phyloP scores from a whole-genome alignment of 176 grass and related monocot genomes.

The Dendrocalamus sinicus region DNA sequence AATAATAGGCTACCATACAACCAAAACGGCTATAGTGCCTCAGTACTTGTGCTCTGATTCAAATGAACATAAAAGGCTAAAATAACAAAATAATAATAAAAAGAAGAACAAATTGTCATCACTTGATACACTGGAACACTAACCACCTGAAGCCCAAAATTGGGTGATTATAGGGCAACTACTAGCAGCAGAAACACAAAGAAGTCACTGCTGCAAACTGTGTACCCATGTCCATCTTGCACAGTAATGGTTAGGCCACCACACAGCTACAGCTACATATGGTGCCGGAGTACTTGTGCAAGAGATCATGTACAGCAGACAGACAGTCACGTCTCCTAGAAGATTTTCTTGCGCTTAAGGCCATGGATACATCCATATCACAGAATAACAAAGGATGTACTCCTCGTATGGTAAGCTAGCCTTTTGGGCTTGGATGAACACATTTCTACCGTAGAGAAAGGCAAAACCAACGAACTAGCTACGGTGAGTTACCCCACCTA shows the following conservation, averaged over 20 bases:
- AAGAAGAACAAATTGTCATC: background rate
- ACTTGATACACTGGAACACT: background rate
- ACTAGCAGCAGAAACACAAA: conserved; percentile 49
- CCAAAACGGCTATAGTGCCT: conserved; percentile 32
- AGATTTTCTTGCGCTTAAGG: background rate
- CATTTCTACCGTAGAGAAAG: background rate
- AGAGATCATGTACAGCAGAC: background rate
- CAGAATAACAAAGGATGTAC: background rate
- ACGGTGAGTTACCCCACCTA: background rate
- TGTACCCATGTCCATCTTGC: conserved; percentile 33
- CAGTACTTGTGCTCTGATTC: conserved; percentile 50
- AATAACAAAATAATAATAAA: background rate
- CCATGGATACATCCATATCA: conserved; percentile 16
- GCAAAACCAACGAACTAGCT: background rate
- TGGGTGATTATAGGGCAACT: conserved; percentile 11
- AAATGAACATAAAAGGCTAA: background rate
- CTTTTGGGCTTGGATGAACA: background rate
- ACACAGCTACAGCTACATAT: background rate
- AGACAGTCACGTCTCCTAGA: background rate
- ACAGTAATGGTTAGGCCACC: conserved; percentile 19
- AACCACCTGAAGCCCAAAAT: background rate
- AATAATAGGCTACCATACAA: conserved; percentile 36
- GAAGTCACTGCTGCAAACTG: conserved; percentile 26
- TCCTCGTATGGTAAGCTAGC: background rate
- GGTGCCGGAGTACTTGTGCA: background rate